phyloP scores from a whole-genome alignment of 352 stramenopile genomes.

The Pythium scleroteichum region DNA sequence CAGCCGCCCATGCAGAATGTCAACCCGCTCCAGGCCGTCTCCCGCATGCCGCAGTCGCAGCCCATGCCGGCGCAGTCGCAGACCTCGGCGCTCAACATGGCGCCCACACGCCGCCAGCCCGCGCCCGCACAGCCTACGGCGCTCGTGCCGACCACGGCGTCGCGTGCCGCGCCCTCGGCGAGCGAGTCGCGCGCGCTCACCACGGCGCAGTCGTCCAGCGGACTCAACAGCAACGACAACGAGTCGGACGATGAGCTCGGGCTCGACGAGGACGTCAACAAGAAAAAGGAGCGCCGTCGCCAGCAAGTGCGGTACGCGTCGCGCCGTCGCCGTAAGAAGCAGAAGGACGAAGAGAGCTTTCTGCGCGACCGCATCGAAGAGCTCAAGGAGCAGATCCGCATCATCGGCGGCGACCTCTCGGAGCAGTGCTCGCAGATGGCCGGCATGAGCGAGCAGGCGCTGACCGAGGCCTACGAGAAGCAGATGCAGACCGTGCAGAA shows the following conservation, averaged over 20 bases:
- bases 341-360: constrained; percentile 84
- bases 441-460: constrained; percentile 76
- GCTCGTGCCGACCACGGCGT: constrained; percentile 39
- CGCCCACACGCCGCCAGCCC: constrained; percentile 7
- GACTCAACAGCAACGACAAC: constrained; percentile 41
- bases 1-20: constrained; percentile 20
- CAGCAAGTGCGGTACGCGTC: constrained; percentile 82
- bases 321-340: constrained; percentile 78
- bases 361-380: constrained; percentile 78
- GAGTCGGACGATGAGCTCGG: constrained; percentile 49
- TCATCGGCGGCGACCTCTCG: constrained; percentile 75
- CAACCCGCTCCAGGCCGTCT: constrained; percentile 24
- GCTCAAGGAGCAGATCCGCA: constrained; percentile 84
- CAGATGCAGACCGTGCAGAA: constrained; percentile 81
- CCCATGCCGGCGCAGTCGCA: constrained; percentile 27
- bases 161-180: constrained; percentile 16
- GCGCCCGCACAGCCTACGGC: constrained; percentile 15
- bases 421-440: constrained; percentile 82
- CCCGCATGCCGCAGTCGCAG: constrained; percentile 29
- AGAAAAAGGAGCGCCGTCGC: constrained; percentile 81
- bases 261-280: constrained; percentile 56
- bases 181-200: constrained; percentile 38
- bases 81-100: constrained; percentile 26
- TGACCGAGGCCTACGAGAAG: constrained; percentile 82
- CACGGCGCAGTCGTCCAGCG: constrained; percentile 45